Base-by-base conservation (phyloP, 1,284 basidiomycete genomes). In the Fomitopsis palustris region DNA sequence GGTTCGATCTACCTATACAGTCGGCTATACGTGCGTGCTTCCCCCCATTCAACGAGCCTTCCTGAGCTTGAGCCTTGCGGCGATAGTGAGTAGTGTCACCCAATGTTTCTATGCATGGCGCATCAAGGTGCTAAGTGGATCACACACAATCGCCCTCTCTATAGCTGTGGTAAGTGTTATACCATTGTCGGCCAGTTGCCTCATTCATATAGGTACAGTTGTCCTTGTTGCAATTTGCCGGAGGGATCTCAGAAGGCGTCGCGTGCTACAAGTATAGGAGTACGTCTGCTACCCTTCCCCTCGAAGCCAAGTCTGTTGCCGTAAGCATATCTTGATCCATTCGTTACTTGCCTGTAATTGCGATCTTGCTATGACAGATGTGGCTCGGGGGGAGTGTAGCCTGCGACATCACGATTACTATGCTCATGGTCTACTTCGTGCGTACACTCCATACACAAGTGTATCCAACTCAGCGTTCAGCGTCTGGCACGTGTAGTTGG, bases 371-470 rank as follows among this genome's bases (percentile, higher is more conserved):
- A 16, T 16, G n/a, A 37, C 42, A 59, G 57, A 29, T 60, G 3
- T 54, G 54, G 42, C 33, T 61, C 1, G 53, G 17, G 2, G 42
- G 35, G 3, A 29, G 41, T 14, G 53, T 37, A 19, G 51, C 51
- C 12, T 58, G 56, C 43, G 60, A 61, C 42, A 25, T 58, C 21
- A 53, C 58, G 23, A 61, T 61, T 16, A 41, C 53, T 9, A 23
- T 25, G 6, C 27, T 39, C 31, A 63, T 61, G 60, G 27, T 54
- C n/a, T 57, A 55, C 38, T 63, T 54, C 49, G 51, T 53, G 33
- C 35, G 51, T 37, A 1, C 2, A 1, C 21, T 21, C 37, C 29
- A 25, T 21, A 17, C 8, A 21, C 12, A 27, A 14, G n/a, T 7
- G 19, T 8, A 9, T 3, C 9, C 25, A 53, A n/a, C 8, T 9